These are phyloP conservation scores for Penicillium angulare DNA, from an alignment of 495 filamentous ascomycete species.

Conservation along the genomic window DNA sequence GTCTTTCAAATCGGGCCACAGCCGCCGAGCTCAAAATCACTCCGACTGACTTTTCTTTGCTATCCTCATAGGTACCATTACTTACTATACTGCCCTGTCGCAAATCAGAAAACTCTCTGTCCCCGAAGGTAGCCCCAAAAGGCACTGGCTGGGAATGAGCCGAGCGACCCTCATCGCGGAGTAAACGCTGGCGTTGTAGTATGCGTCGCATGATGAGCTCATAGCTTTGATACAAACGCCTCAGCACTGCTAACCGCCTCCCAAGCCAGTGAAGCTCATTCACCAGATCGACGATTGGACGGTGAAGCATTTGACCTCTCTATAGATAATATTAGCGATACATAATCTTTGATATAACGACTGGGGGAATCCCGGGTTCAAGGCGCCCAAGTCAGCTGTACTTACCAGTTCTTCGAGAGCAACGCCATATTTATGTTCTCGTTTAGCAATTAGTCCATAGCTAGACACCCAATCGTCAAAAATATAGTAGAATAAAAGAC, in stretches of 20 bases:
- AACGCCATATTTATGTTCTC: conserved; percentile 59
- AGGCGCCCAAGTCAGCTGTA: background rate
- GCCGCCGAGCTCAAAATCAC: conserved; percentile 63
- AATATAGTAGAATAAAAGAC: conserved; percentile 79
- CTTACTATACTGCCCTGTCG: conserved; percentile 28
- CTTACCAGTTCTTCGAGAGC: conserved; percentile 57
- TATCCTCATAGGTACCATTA: conserved; percentile 15
- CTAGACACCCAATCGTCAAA: conserved; percentile 83
- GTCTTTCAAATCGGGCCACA: conserved; percentile 69
- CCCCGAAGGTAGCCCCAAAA: conserved; percentile 26
- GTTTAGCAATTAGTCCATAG: conserved; percentile 59
- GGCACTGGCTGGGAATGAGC: conserved; percentile 17
- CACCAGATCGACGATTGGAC: conserved; percentile 61
- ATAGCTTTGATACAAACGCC: conserved; percentile 77
- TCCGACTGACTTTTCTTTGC: conserved; percentile 44
- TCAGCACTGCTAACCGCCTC: conserved; percentile 62
- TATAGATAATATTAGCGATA: conserved; percentile 24
- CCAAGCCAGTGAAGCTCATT: conserved; percentile 72
- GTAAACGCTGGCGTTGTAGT: conserved; percentile 51
- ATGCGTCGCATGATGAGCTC: conserved; percentile 73
- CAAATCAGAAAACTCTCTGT: conserved; percentile 29
- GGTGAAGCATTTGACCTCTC: conserved; percentile 57
- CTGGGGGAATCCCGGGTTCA: too few species aligned
- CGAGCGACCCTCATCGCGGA: conserved; percentile 36
- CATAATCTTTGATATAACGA: background rate